Percentiles rank a stretch among this genome's conserved stretches.
Conservation (phyloP, 148 eudicot species). For the Vaccinium macrocarpon region DNA sequence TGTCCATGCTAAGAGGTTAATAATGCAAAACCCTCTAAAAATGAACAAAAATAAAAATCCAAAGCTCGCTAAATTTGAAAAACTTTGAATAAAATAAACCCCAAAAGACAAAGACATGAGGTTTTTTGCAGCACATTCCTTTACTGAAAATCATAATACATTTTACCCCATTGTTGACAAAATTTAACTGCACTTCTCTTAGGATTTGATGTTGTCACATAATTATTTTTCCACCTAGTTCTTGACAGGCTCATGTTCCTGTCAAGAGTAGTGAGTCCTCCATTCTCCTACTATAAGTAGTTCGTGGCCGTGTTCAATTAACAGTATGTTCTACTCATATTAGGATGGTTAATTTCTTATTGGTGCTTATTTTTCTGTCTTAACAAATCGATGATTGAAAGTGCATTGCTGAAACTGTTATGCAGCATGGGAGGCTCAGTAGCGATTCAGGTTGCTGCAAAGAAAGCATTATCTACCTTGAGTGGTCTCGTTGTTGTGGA, state of each 20-base stretch:
- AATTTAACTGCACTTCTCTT: neutral
- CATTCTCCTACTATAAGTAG: constrained; percentile 1
- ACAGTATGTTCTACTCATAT: neutral
- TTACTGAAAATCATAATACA: neutral
- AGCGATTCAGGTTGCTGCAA: constrained; percentile 91
- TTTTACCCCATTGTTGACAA: constrained; percentile 11
- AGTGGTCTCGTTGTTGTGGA: constrained; percentile 89
- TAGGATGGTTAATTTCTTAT: neutral
- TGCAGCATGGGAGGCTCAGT: constrained; percentile 96
- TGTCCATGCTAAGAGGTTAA: neutral
- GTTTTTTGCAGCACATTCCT: neutral
- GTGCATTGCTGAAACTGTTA: constrained; percentile 11
- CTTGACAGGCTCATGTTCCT: neutral
- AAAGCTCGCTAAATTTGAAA: neutral
- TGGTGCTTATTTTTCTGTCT: constrained; percentile 2
- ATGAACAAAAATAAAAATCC: no score
- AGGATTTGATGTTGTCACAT: neutral
- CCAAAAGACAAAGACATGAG: neutral
- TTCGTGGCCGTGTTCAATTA: constrained; percentile 5
- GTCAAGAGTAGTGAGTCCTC: neutral
- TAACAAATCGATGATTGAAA: neutral
- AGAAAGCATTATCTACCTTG: constrained; percentile 62
- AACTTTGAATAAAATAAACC: neutral
- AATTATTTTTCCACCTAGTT: neutral
- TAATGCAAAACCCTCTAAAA: neutral